Evolutionary conservation across 345 rosid genomes (phyloP).

Genomic region (Populus alba): DNA sequence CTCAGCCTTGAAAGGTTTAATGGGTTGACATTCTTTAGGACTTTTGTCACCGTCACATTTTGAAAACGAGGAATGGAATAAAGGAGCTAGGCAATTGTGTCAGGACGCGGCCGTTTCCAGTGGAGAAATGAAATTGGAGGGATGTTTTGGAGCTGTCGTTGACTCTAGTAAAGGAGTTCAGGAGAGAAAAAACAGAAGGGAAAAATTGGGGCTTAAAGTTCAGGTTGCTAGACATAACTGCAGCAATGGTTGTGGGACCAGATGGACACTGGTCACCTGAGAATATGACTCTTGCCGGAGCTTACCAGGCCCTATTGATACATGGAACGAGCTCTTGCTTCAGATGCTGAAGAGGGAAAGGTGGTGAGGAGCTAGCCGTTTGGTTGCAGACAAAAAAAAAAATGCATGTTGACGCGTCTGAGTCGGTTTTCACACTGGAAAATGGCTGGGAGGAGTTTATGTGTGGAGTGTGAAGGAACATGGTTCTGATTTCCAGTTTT

Average conservation of each 20-base stretch:
- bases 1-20: conserved; percentile 24
- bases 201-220: conserved; percentile 37
- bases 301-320: conserved; percentile 70
- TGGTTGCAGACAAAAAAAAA: background rate
- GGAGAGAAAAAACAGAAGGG: conserved; percentile 37
- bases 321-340: conserved; percentile 69
- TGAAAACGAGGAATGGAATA: conserved; percentile 62
- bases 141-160: conserved; percentile 36
- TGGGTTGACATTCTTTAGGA: conserved; percentile 45
- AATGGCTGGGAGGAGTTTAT: background rate
- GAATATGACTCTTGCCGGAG: conserved; percentile 49
- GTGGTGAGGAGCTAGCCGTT: background rate
- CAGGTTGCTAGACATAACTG: conserved; percentile 40
- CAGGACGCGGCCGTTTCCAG: conserved; percentile 41
- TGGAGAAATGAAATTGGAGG: conserved; percentile 44
- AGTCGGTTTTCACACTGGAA: background rate
- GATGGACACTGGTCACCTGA: conserved; percentile 38
- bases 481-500: background rate
- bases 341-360: conserved; percentile 42
- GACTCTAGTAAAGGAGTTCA: conserved; percentile 42
- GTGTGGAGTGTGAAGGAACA: background rate
- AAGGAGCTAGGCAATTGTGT: conserved; percentile 50
- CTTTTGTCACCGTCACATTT: conserved; percentile 57
- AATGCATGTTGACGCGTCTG: background rate
- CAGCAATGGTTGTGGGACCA: conserved; percentile 54